phyloP scores from a whole-genome alignment of 305 asterid genomes.

The Stenogyne calaminthoides region DNA sequence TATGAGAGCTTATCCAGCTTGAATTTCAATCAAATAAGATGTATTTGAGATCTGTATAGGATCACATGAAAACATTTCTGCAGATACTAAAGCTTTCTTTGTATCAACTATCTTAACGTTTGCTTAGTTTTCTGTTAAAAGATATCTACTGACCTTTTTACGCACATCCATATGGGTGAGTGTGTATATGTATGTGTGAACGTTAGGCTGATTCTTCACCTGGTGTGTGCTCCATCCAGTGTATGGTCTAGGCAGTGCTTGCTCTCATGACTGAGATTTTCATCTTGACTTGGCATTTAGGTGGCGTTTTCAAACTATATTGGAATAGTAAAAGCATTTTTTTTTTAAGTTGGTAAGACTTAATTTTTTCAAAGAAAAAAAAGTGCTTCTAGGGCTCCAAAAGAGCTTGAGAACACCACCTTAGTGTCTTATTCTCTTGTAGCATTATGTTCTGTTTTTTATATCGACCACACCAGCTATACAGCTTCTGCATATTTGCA shows the following conservation, averaged over 20 bases:
- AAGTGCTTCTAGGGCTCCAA: no score
- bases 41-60: neutral
- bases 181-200: neutral
- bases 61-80: neutral
- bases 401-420: no score
- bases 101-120: neutral
- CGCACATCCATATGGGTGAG: neutral
- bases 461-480: neutral
- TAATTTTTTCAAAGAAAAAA: no score
- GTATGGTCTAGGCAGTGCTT: no score
- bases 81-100: neutral
- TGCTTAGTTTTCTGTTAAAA: neutral
- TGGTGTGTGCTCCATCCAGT: neutral
- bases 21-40: constrained; percentile 28
- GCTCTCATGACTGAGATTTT: neutral
- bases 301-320: no score
- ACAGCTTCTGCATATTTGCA: neutral
- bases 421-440: neutral
- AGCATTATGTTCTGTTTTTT: neutral
- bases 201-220: neutral
- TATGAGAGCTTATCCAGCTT: neutral
- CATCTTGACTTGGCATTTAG: neutral
- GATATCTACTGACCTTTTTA: neutral
- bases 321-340: no score
- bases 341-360: no score